Conservation (phyloP, 139 green algal genomes). For the Edaphochlamys debaryana region DNA sequence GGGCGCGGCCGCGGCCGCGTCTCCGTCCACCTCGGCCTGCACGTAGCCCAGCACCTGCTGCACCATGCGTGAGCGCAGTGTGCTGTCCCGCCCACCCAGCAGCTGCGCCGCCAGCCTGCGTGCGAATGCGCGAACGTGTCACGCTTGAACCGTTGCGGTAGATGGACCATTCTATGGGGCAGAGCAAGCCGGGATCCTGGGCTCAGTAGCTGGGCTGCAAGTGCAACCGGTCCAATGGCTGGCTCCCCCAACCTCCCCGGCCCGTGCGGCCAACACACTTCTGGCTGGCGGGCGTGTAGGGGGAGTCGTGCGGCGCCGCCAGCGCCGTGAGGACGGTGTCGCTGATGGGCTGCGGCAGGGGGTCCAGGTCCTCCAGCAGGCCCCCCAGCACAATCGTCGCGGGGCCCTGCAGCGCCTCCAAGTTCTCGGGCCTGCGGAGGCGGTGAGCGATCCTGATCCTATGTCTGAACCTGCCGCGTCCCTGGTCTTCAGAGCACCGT, state of each 20-base stretch:
- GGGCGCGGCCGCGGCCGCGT: neutral
- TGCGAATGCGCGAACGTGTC: too few relatives aligned
- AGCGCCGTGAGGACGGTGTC: constrained; percentile 74
- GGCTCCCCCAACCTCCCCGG: too few relatives aligned
- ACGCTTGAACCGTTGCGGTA: too few relatives aligned
- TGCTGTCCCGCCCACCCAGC: constrained; percentile 37
- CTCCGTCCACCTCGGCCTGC: neutral
- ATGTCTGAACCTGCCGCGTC: too few relatives aligned
- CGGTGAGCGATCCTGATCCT: too few relatives aligned
- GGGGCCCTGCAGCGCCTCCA: constrained; percentile 22
- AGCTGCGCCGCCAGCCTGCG: constrained; percentile 19
- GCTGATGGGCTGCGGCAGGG: constrained; percentile 40
- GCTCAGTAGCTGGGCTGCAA: too few relatives aligned
- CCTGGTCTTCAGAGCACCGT: too few relatives aligned
- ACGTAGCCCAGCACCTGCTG: constrained; percentile 79
- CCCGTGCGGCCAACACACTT: too few relatives aligned
- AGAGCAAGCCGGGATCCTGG: too few relatives aligned
- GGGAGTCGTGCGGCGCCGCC: constrained; percentile 38
- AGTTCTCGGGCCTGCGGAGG: constrained; percentile 50
- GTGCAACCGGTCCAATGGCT: too few relatives aligned
- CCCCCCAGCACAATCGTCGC: constrained; percentile 53
- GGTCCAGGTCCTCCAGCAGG: constrained; percentile 44
- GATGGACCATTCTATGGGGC: too few relatives aligned
- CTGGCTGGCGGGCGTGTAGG: neutral
- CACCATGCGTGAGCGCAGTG: constrained; percentile 55